phyloP scores from a whole-genome alignment of 768 basidiomycete genomes.

The Amylocystis lapponica region DNA sequence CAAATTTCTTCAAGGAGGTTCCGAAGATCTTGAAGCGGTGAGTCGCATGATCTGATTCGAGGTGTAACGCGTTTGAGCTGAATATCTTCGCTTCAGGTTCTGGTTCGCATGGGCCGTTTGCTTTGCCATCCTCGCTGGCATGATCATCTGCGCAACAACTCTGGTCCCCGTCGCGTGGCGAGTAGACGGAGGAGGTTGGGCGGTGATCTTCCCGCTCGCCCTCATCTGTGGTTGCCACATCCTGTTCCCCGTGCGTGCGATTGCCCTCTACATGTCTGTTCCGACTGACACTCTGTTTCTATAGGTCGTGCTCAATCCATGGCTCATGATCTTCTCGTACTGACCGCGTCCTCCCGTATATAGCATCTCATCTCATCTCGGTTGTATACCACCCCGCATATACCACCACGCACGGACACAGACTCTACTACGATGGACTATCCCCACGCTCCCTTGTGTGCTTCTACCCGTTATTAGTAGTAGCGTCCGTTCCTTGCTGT shows the following conservation, averaged over 20 bases:
- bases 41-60: background rate
- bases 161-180: constrained; percentile 62
- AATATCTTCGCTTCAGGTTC: constrained; percentile 32
- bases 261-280: background rate
- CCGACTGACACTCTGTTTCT: constrained; percentile 4
- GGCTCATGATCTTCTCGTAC: constrained; percentile 81
- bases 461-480: background rate
- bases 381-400: background rate
- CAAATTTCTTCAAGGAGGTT: constrained; percentile 89
- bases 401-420: constrained; percentile 2
- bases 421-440: background rate
- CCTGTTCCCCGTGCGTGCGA: constrained; percentile 63
- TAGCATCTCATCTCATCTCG: background rate
- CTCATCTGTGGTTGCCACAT: constrained; percentile 63
- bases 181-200: constrained; percentile 59
- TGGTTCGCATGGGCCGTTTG: constrained; percentile 58
- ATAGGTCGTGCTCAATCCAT: constrained; percentile 81
- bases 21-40: constrained; percentile 72
- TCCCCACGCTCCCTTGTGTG: background rate
- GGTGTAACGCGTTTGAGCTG: background rate
- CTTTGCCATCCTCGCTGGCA: constrained; percentile 44
- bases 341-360: constrained; percentile 17
- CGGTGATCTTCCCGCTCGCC: constrained; percentile 69
- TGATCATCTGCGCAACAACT: constrained; percentile 47
- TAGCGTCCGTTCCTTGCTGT: constrained; percentile 2